Base-by-base conservation (phyloP, 805 yeast genomes). In the Blastobotrys peoriensis region DNA sequence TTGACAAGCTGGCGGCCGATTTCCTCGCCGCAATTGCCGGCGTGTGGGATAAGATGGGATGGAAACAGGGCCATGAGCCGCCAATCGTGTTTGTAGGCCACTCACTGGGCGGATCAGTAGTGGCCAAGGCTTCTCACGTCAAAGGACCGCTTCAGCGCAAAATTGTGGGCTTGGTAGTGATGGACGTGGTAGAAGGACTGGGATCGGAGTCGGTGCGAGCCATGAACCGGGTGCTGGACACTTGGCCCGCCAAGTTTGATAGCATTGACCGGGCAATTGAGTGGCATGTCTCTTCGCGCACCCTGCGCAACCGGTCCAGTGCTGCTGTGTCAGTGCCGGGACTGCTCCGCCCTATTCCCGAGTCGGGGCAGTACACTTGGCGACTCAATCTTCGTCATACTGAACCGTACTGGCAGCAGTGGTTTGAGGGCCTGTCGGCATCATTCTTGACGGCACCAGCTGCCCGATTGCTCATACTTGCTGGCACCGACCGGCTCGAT, bases 161-260 rank as follows among this genome's bases (percentile, higher is more conserved):
- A 25, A 59, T 85, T 2, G 70, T 74, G 28, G 98, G 98, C 0
- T 63, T 93, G 2, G 74, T 77, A 0, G 79, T 89, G 70, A 65
- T 93, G 15, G 99, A 93, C 62, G 93, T 93, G 2, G 96, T 93
- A 1, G 98, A 93, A 59, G 98, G 89, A 47, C 82, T 93, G 0
- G 97, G 98, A 0, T 70, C 83, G 1, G 72, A 74, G 33, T 79
- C 96, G 0, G 66, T 93, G 4, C 56, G 59, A 3, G 69, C 78
- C 3, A 89, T 93, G 86, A 74, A 78, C 5, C 54, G 60, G n/a
- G 85, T 85, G 48, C 68, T 93, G 8, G 57, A 65, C 2, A 67
- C 69, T n/a, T 68, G 93, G 35, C 98, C 98, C 0, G 60, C 58
- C 27, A 50, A 58, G 1, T 93, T 93, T 52, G 50, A 56, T 0